Base-by-base conservation (phyloP, 805 yeast genomes). In the Ogataea saltuana region DNA sequence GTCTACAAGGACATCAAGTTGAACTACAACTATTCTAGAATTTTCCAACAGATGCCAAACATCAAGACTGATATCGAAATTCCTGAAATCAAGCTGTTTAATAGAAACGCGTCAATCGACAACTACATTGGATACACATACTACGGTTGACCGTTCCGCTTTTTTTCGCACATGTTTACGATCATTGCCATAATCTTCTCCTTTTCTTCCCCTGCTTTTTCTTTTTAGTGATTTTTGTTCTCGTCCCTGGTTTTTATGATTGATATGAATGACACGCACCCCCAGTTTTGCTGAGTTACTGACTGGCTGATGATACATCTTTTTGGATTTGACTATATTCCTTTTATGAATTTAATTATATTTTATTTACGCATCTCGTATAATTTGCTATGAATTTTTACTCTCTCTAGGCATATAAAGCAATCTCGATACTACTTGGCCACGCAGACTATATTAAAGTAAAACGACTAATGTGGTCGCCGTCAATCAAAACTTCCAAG, bases 1-100 rank as follows among this genome's bases (percentile, higher is more conserved):
- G 65, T 75, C 23, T 63, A 71, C 30, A 71, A 72, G 40, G 76
- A 75, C 25, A 67, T 72, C 30, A 67, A 69, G 23, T 65, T 70
- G 48, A 74, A 70, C 53, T 63, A 66, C 32, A 70, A 61, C 55
- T 53, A 60, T 62, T 52, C 74, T 50, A 56, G 70, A 58, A 51
- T 68, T 55, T 45, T 61, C 63, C 58, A 61, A 56, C 59, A 66
- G 60, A 55, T 67, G 70, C 53, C 67, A 56, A 53, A 55, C 54
- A 46, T 61, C 64, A 67, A 62, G 27, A 51, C 64, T 13, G 72
- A 69, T 50, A 59, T 74, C 36, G 64, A 65, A 7, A 59, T 73
- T 34, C 76, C 78, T 18, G 69, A 67, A 44, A 60, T 74, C 32
- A 38, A 59, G 50, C 54, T 61, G 53, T 60, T 61, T 53, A 54